These are phyloP conservation scores for Ramicandelaber brevisporus DNA, from an alignment of 192 early-diverging fungal species.

Conservation along the genomic window DNA sequence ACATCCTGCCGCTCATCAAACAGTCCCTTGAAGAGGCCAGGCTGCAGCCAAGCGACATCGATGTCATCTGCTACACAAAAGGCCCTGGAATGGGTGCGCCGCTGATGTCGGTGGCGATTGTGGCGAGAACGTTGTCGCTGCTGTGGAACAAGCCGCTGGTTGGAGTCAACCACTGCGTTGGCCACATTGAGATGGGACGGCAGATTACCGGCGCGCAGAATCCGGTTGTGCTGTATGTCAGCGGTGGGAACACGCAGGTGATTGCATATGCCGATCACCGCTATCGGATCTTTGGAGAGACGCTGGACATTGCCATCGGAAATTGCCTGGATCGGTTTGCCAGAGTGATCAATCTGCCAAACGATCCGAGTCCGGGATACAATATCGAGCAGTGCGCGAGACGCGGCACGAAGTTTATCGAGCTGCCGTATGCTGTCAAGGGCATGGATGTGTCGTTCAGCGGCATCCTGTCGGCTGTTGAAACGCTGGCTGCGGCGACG, in stretches of 20 bases:
- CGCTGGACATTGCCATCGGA: constrained; percentile 92
- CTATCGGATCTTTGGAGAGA: constrained; percentile 96
- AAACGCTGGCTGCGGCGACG: constrained; percentile 42
- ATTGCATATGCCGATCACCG: constrained; percentile 86
- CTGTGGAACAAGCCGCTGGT: constrained; percentile 83
- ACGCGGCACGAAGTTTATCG: constrained; percentile 59
- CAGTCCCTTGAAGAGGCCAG: constrained; percentile 56
- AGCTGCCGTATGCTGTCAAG: constrained; percentile 91
- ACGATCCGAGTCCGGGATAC: constrained; percentile 92
- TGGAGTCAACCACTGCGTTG: constrained; percentile 94
- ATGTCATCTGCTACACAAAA: constrained; percentile 92
- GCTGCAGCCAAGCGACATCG: constrained; percentile 45
- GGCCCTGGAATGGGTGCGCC: constrained; percentile 99
- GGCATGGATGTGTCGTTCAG: constrained; percentile 98
- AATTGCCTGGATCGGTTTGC: constrained; percentile 98
- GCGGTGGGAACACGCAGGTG: constrained; percentile 96
- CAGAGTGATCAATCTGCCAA: constrained; percentile 69
- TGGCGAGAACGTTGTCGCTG: constrained; percentile 75
- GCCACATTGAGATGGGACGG: constrained; percentile 97
- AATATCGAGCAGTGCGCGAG: constrained; percentile 94
- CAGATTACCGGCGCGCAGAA: constrained; percentile 84
- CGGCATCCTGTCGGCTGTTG: constrained; percentile 81
- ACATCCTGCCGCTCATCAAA: constrained; percentile 42
- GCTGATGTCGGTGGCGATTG: constrained; percentile 64
- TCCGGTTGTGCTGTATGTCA: constrained; percentile 91